Percentiles rank a stretch among this genome's conserved stretches.
Evolutionary conservation across 2,329 filamentous ascomycete genomes (phyloP).

Genomic region (Colletotrichum coccodes): DNA sequence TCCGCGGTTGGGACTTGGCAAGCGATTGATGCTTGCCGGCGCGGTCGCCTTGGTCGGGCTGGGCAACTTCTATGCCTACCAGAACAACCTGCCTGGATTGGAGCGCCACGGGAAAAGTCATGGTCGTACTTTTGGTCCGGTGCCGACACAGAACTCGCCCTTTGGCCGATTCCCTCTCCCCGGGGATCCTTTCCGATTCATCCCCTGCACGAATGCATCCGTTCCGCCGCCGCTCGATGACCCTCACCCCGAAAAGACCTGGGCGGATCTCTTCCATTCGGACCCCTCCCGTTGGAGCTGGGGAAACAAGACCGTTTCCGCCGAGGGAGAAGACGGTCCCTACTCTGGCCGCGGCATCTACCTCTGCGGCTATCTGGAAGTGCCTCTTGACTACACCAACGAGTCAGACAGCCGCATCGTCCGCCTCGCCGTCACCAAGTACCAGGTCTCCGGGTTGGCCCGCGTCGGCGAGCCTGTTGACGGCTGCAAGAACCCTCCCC

Average conservation of each 20-base stretch:
- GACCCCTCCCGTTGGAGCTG: conserved; percentile 58
- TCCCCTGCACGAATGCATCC: conserved; percentile 56
- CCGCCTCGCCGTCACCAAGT: conserved; percentile 60
- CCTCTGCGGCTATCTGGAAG: conserved; percentile 59
- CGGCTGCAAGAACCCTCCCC: conserved; percentile 24
- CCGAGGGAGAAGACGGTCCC: conserved; percentile 37
- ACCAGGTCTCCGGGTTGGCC: conserved; percentile 57
- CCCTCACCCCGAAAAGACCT: conserved; percentile 45
- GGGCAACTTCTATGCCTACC: neutral
- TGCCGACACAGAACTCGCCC: neutral
- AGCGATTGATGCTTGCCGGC: neutral
- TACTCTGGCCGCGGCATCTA: conserved; percentile 55
- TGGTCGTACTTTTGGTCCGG: neutral
- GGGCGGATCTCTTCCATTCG: conserved; percentile 54
- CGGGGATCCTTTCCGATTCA: conserved; percentile 57
- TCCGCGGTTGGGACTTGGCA: neutral
- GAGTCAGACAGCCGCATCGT: conserved; percentile 52
- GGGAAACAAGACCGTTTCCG: conserved; percentile 41
- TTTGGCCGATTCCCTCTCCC: conserved; percentile 50
- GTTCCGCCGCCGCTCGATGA: conserved; percentile 55
- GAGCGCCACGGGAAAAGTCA: neutral
- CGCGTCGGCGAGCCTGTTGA: conserved; percentile 31
- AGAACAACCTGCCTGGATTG: neutral
- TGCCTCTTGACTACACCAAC: conserved; percentile 60
- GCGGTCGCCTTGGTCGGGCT: conserved; percentile 1